Evolutionary conservation across 139 green algal species (phyloP), one percentile per base, ranked within the genome.

Genomic region (Yamagishiella unicocca): DNA sequence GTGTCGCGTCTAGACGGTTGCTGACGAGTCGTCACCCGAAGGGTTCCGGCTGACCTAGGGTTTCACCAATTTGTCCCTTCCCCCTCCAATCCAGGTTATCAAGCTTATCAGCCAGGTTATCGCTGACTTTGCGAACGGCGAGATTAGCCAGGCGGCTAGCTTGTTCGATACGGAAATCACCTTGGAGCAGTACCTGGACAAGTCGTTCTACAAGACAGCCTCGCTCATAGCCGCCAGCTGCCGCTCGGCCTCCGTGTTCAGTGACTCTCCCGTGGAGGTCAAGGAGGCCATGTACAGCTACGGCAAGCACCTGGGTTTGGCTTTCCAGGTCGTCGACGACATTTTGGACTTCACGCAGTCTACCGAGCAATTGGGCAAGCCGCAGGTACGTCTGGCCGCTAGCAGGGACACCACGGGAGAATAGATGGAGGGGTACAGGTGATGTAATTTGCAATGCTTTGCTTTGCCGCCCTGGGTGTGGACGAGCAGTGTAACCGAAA

Each of bases 311-410:
- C 89, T 99, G 87, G 98, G 98, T 1, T 93, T 99, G 53, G 98
- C 98, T 1, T 99, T 99, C 92, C 96, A 99, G 90, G 88, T 98
- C 1, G 98, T 99, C 38, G 98, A 99, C 81, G 98, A 99, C 93
- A 99, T 99, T 72, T 92, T 99, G 71, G 98, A 99, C 92, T 99
- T 99, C 90, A 99, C 98, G 0, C 97, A 99, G 90, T 93, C 93
- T 25, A 89, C 92, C 9, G 97, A 99, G 92, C 93, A 97, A 93
- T 93, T 99, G 27, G 98, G 98, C 70, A 99, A 99, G 92, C 98
- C 98, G 4, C 94, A 96, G 91, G 90, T 94, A 22, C 27, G 67
- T 7, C 7, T 55, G 38, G 37, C 50, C 50, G 50, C n/a, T n/a
- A n/a, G n/a, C n/a, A n/a, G n/a, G n/a, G n/a, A n/a, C n/a, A n/a